Base-by-base conservation (phyloP, 345 rosid genomes). In the Raphanus raphanistrum region DNA sequence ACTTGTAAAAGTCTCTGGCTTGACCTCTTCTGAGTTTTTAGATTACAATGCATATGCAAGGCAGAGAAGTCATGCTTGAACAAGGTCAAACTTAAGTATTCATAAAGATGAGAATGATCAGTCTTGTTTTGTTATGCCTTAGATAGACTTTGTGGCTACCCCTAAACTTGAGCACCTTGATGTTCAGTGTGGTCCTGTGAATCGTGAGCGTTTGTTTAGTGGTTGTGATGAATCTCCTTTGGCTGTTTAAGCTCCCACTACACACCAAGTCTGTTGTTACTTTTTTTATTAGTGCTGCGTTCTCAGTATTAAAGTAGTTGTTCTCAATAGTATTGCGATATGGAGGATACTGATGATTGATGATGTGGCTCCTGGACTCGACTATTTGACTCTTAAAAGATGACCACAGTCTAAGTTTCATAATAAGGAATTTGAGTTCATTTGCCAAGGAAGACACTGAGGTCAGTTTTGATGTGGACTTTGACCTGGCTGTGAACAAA, bases 111-210 rank as follows among this genome's bases (percentile, higher is more conserved):
- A 50, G 28, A n/a, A 16, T 12, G 73, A 43, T 13, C 52, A 28
- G 31, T 28, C 31, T 28, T 28, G 31, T 28, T 28, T 3, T 28
- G 31, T 28, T 28, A 28, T 28, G 31, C 31, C 31, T 28, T 28
- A 28, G 31, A 28, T 28, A 4, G 50, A 68, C 50, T 10, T 21
- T 60, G 52, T 59, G 5, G 62, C 7, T 68, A 67, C 2, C 8
- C 16, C 17, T 68, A 67, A 68, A 13, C n/a, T 76, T 9, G 0
- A 13, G 5, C 35, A 67, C 68, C 73, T 75, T 58, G 73, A 68
- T 67, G 35, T 43, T 59, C 67, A 16, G 1, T 50, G 21, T 50
- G 8, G 17, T 50, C 21, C 17, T 15, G 57, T 50, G 21, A 43
- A 43, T n/a, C 21, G 21, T n/a, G 21, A 50, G 57, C 3, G 8